Base-by-base conservation (phyloP, 2,329 filamentous ascomycete genomes). In the Cephalotrichum gorgonifer region DNA sequence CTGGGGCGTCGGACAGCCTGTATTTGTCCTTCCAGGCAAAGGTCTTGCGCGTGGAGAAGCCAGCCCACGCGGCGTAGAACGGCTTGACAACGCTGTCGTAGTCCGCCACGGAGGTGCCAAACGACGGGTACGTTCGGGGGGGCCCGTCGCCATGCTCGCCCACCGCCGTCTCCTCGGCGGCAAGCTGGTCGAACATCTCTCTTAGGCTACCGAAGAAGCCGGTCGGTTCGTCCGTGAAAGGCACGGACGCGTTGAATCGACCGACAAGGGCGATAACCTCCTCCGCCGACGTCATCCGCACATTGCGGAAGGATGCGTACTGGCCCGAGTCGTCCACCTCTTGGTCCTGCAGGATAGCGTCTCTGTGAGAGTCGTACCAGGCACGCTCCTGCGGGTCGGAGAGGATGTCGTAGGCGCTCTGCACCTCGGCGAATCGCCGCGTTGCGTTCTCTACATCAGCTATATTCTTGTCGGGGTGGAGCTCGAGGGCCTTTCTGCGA, bases 341-440 rank as follows among this genome's bases (percentile, higher is more conserved):
- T 50, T 78, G 74, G 35, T 83, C 85, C 27, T 78, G 77, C 53
- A 97, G 70, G 53, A 97, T 94, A 46, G 86, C 82, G 56, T 89
- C 83, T 52, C 88, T 84, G 62, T 98, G 93, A 3, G 89, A 89
- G 67, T 98, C 91, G 69, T 98, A 98, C 93, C 93, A 98, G 28
- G 90, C 85, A 57, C 93, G 81, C 64, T 98, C 93, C 63, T 98
- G 91, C 11, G 89, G 83, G 63, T 98, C 93, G 2, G 90, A 95
- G 1, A 98, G 78, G n/a, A 98, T 81, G 64, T 97, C 88, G 63
- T 98, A 95, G 43, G 93, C 93, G 31, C 89, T 78, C 64, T 96
- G 91, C 26, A 97, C 76, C 61, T 96, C 89, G 45, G 93, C 89
- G 62, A 98, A 98, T 47, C 83, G 81, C 55, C 74, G 78, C 2